Percentiles rank a stretch among this genome's conserved stretches.
phyloP scores from a whole-genome alignment of 1,284 basidiomycete species.

The Marasmius sp. region DNA sequence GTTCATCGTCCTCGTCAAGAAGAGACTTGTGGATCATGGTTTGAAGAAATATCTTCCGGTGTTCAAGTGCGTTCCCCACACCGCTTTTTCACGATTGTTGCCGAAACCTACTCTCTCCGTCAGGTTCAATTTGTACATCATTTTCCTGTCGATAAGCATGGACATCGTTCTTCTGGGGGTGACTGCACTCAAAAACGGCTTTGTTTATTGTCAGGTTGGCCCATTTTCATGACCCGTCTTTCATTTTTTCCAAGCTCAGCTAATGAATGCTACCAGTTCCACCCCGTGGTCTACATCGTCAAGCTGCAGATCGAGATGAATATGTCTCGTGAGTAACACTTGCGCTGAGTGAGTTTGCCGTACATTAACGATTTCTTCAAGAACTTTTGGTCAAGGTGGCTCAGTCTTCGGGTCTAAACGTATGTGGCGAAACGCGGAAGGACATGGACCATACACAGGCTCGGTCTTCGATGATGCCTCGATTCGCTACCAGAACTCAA shows the following conservation, averaged over 20 bases:
- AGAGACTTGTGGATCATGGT: constrained; percentile 2
- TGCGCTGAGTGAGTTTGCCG: not conserved
- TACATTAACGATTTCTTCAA: not conserved
- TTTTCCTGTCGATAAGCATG: constrained; percentile 5
- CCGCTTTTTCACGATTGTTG: not conserved
- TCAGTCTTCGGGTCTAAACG: constrained; percentile 2
- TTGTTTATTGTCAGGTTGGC: not conserved
- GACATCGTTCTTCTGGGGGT: constrained; percentile 5
- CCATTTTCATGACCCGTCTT: not conserved
- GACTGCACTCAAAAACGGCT: not conserved
- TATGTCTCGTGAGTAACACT: constrained; percentile 2
- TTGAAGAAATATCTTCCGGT: constrained; percentile 2
- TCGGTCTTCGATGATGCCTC: too few relatives aligned
- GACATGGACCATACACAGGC: too few relatives aligned
- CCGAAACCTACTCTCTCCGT: not conserved
- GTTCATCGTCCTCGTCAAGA: constrained; percentile 5
- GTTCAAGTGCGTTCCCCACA: not conserved
- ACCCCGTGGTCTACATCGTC: constrained; percentile 9
- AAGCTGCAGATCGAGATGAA: constrained; percentile 9
- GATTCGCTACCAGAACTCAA: too few relatives aligned
- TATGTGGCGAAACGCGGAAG: not conserved
- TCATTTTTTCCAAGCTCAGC: not conserved
- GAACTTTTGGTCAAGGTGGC: constrained; percentile 5
- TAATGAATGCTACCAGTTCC: not conserved
- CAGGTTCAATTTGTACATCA: constrained; percentile 8